Base-by-base conservation (phyloP, 106 monocot genomes). In the Cymbidium sinense region DNA sequence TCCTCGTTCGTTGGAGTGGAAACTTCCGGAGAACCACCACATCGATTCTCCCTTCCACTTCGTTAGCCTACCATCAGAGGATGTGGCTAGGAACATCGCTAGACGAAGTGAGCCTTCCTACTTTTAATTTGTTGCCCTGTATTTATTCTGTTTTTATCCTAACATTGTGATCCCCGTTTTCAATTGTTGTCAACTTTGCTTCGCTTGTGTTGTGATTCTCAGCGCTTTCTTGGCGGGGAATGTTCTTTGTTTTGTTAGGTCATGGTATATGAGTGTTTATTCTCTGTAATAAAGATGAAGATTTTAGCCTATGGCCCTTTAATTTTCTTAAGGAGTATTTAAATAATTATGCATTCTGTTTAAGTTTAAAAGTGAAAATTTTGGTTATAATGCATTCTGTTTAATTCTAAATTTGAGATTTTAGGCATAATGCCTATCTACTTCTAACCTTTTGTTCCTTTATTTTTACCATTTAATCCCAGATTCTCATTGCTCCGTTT, bases 41-140 rank as follows among this genome's bases (percentile, higher is more conserved):
- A 33, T 84, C 0, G 96, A 98, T 61, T 98, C 94, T 37, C 96
- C 96, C 44, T 98, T 98, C 81, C 96, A 98, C 79, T 92, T 94
- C 78, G 91, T 98, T 61, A 76, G 77, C 74, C 90, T 98, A 15
- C 94, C 96, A 6, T 87, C 89, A 17, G 90, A 98, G 79, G 85
- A 90, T 28, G 88, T 94, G 72, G 96, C 96, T 64, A 76, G 81
- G 18, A 92, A 86, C 23, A 87, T 98, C 83, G 94, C 94, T 83
- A 88, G 86, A 19, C 85, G 96, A 84, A 98, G 96, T 94, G 72
- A 81, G 76, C 34, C 12, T 37, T 37, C 70, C 4, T 35, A n/a
- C n/a, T 43, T 64, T 64, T 64, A 23, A 9, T 29, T 11, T 64
- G 28, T 18, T 64, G n/a, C 19, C 0, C 64, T 27, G 19, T 64